A percentile compares a stretch with the other conserved stretches of the same genome.
Conservation (phyloP, 805 yeast species). For the Saccharomyces paradoxus region DNA sequence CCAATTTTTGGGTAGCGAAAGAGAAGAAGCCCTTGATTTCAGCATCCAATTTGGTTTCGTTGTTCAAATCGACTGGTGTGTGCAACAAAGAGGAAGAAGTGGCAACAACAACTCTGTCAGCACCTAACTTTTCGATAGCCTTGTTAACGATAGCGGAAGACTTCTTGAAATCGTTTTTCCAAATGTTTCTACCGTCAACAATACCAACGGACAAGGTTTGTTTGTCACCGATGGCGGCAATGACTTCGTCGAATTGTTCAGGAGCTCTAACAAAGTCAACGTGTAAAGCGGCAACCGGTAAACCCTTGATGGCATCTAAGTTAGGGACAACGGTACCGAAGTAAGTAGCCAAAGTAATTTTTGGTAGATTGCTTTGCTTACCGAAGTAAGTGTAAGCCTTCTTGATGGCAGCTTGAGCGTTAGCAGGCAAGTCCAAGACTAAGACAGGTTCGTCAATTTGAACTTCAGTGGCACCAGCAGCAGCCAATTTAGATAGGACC, state of each 20-base stretch:
- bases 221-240: slow-evolving; percentile 51
- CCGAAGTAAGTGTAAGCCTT: slow-evolving; percentile 74
- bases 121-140: slow-evolving; percentile 80
- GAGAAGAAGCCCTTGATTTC: slow-evolving; percentile 97
- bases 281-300: slow-evolving; percentile 94
- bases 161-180: slow-evolving; percentile 92
- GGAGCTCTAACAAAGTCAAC: slow-evolving; percentile 94
- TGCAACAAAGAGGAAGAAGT: slow-evolving; percentile 95
- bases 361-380: slow-evolving; percentile 62
- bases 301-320: slow-evolving; percentile 75
- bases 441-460: slow-evolving; percentile 97
- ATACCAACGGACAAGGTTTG: slow-evolving; percentile 93
- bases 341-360: slow-evolving; percentile 80
- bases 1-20: slow-evolving; percentile 92
- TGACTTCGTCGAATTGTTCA: slow-evolving; percentile 85
- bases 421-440: slow-evolving; percentile 84
- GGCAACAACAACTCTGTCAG: slow-evolving; percentile 79
- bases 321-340: slow-evolving; percentile 98
- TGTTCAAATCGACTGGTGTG: slow-evolving; percentile 93
- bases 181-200: slow-evolving; percentile 97
- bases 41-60: slow-evolving; percentile 84
- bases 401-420: slow-evolving; percentile 79
- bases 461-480: slow-evolving; percentile 90
- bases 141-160: slow-evolving; percentile 74
- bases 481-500: slow-evolving; percentile 76